Base-by-base conservation (phyloP, 2,329 filamentous ascomycete species). In the Aspergillus luchuensis region DNA sequence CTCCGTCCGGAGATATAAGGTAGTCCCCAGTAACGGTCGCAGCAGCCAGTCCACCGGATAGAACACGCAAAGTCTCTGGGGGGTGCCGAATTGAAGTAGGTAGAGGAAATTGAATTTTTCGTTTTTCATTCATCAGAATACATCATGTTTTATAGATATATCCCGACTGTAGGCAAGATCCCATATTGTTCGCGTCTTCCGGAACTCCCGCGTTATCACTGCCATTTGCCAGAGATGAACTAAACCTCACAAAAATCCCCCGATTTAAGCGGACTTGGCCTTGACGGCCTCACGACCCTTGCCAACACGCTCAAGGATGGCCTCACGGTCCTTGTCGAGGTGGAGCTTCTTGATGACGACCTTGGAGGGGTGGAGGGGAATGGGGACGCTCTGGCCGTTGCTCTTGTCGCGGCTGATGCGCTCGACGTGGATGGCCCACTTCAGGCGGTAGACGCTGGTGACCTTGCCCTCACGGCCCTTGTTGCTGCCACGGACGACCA, bases 381-480 rank as follows among this genome's bases (percentile, higher is more conserved):
- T 86, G 68, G 94, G 94, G 60, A 98, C 93, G 79, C 88, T 91
- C 86, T 97, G 93, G 83, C 95, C 94, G 81, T 92, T 95, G 81
- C 88, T 90, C 90, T 99, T 99, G 83, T 99, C 95, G 79, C 93
- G 92, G 81, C 89, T 89, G 80, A 99, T 89, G 76, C 94, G 92
- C 88, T 97, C 94, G 81, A 99, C 82, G 89, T 98, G 94, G 79
- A 99, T 89, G 79, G 92, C 87, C 84, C 95, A 99, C 85, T 98
- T 98, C 78, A 97, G 90, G 81, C 92, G 92, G 90, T 97, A 99
- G 81, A 98, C 94, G 76, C 91, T 92, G 76, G 89, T 93, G 84
- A 99, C 87, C 87, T 98, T 98, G 86, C 95, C 95, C 86, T 98
- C 94, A 77, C 92, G 92, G 79, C 94, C 95, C 88, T 98, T 98